A percentile compares a stretch with the other conserved stretches of the same genome.
These are phyloP conservation scores for Leccinum arenicola DNA, from an alignment of 768 basidiomycete genomes.

Conservation along the genomic window DNA sequence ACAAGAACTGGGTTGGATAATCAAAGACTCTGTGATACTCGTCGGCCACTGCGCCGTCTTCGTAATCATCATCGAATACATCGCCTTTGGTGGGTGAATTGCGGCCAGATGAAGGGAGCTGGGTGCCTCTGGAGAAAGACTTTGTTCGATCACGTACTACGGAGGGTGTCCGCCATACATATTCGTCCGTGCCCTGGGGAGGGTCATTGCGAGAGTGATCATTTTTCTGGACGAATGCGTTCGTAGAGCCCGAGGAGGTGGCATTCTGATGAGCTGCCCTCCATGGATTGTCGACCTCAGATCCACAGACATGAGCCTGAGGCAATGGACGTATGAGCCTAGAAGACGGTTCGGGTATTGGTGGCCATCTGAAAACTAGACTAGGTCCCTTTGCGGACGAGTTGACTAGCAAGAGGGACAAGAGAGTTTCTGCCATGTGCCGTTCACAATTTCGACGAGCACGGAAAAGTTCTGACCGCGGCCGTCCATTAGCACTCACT, in stretches of 20 bases:
- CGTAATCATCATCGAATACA: conserved; percentile 34
- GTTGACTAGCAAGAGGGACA: conserved; percentile 81
- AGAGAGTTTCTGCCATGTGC: conserved; percentile 60
- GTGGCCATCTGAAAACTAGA: conserved; percentile 85
- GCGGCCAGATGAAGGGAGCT: conserved; percentile 46
- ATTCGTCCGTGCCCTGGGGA: conserved; percentile 40
- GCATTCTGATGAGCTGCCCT: conserved; percentile 56
- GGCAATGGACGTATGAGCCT: conserved; percentile 73
- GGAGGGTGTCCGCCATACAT: conserved; percentile 62
- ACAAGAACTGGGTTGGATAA: conserved; percentile 78
- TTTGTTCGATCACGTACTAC: conserved; percentile 46
- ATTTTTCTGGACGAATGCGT: conserved; percentile 4
- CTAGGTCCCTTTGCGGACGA: conserved; percentile 79
- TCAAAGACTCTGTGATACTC: conserved; percentile 75
- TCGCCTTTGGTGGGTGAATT: conserved; percentile 49
- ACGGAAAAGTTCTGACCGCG: too few species aligned
- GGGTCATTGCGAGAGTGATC: background rate
- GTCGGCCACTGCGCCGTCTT: conserved; percentile 34
- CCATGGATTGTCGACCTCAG: conserved; percentile 72
- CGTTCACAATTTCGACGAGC: too few species aligned
- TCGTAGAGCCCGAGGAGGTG: conserved; percentile 23
- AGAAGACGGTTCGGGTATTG: conserved; percentile 57
- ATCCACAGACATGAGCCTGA: conserved; percentile 32
- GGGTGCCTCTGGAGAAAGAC: conserved; percentile 48
- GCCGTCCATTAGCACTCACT: too few species aligned